Base-by-base conservation (phyloP, 495 filamentous ascomycete genomes). In the Symbiotaphrina buchneri region DNA sequence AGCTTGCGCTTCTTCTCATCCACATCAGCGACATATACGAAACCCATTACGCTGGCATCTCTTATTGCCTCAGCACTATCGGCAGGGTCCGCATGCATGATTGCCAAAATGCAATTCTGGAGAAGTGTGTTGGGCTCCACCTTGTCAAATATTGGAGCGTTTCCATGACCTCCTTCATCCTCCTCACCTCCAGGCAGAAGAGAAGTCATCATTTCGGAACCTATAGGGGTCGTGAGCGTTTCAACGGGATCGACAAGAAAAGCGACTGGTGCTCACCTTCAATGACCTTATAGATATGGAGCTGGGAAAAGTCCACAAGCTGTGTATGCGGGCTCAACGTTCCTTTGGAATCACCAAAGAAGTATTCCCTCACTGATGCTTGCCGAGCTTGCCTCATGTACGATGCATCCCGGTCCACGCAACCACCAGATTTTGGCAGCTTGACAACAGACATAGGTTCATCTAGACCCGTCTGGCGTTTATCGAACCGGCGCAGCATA, bases 1-100 rank as follows among this genome's bases (percentile, higher is more conserved):
- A 95, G 56, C 47, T 74, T 75, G 33, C 70, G 69, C 52, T 77
- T 78, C 32, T 81, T 72, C 29, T 72, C 74, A 39, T 99, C 85
- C 5, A 95, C 83, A 30, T 87, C 77, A 0, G 74, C 66, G 20
- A 99, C 72, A 45, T 90, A 92, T 22, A 93, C 63, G 49, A 90
- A 95, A 4, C 87, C 87, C 59, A 90, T 73, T 13, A 94, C 70
- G 24, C 74, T 81, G 0, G 84, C 72, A 39, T 87, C 77, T 8
- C 77, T 69, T 27, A 97, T 71, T 4, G 67, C 61, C 22, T 80
- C 67, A 5, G 71, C 58, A 3, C 59, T 55, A 31, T 83, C 78
- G 3, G 59, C 65, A 1, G 65, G 44, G 1, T 71, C 55, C 1
- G 72, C 76, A 30, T 78, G 67, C 37, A 83, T 74, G 34, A 97